Evolutionary conservation across 1,284 basidiomycete genomes (phyloP).

Genomic region (Puccinia triticina): DNA sequence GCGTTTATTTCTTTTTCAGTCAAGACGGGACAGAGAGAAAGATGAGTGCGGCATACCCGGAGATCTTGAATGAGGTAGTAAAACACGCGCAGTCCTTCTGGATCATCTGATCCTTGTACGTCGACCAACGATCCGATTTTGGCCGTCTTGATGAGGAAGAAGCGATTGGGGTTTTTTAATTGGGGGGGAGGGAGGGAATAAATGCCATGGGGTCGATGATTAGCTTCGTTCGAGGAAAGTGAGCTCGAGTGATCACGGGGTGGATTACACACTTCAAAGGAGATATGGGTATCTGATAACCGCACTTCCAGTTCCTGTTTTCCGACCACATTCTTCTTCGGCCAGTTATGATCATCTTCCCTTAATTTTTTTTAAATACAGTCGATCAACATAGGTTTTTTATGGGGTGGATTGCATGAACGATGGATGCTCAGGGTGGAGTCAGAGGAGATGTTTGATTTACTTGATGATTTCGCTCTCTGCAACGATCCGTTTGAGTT

Average conservation of each 20-base stretch:
- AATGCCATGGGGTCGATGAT: neutral
- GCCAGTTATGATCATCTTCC: conserved; percentile 98
- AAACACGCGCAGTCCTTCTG: conserved; percentile 95
- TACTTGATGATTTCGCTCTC: conserved; percentile 95
- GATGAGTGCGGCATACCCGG: conserved; percentile 68
- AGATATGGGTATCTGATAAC: conserved; percentile 91
- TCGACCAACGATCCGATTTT: conserved; percentile 97
- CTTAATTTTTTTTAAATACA: conserved; percentile 64
- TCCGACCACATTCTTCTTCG: conserved; percentile 96
- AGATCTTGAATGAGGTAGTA: conserved; percentile 98
- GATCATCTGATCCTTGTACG: conserved; percentile 94
- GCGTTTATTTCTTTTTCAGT: neutral
- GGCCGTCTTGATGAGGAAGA: conserved; percentile 71
- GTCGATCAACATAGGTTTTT: conserved; percentile 4
- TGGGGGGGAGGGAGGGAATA: too few relatives aligned
- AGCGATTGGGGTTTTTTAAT: neutral
- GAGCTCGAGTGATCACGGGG: neutral
- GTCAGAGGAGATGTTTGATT: neutral
- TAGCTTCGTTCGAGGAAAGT: neutral
- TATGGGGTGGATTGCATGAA: neutral
- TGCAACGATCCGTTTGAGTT: conserved; percentile 92
- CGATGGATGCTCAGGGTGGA: neutral
- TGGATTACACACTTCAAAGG: conserved; percentile 79
- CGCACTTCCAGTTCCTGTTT: conserved; percentile 96
- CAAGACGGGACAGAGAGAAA: neutral